A percentile compares a stretch with the other conserved stretches of the same genome.
Conservation (phyloP, 2,329 filamentous ascomycete species). For the Sphaerulina vaccinii region DNA sequence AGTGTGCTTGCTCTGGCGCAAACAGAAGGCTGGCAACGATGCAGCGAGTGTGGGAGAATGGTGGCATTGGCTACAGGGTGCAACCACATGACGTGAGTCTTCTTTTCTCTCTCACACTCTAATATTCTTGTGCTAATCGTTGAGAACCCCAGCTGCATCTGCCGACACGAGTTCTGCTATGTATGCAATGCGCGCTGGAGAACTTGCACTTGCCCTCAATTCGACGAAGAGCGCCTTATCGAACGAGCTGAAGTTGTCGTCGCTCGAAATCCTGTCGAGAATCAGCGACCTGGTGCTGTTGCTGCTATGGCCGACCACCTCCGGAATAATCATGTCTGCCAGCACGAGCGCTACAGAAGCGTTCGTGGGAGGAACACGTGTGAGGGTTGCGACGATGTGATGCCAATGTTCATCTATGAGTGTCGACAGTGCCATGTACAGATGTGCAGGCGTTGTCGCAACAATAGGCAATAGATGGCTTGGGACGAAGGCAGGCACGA, state of each 20-base stretch:
- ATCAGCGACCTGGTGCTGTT: background rate
- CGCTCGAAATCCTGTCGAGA: background rate
- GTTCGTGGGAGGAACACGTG: background rate
- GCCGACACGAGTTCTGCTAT: constrained; percentile 19
- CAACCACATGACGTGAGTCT: constrained; percentile 20
- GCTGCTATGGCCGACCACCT: background rate
- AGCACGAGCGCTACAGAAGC: background rate
- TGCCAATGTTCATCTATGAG: background rate
- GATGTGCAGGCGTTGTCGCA: background rate
- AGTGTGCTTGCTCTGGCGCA: constrained; percentile 1
- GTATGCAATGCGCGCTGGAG: constrained; percentile 7
- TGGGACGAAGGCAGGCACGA: no score
- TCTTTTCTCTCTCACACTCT: background rate
- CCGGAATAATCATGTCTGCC: background rate
- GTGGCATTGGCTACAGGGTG: constrained; percentile 11
- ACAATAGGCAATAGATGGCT: background rate
- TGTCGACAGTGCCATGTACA: background rate
- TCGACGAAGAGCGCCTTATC: constrained; percentile 4
- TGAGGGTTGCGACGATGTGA: background rate
- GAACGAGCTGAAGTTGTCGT: constrained; percentile 2
- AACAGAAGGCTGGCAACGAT: constrained; percentile 14
- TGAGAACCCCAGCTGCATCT: constrained; percentile 17
- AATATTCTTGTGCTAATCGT: background rate
- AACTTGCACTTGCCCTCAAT: constrained; percentile 9
- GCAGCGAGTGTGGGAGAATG: constrained; percentile 9